Evolutionary conservation across 2,329 filamentous ascomycete genomes (phyloP).

Genomic region (Colletotrichum cordylinicola): DNA sequence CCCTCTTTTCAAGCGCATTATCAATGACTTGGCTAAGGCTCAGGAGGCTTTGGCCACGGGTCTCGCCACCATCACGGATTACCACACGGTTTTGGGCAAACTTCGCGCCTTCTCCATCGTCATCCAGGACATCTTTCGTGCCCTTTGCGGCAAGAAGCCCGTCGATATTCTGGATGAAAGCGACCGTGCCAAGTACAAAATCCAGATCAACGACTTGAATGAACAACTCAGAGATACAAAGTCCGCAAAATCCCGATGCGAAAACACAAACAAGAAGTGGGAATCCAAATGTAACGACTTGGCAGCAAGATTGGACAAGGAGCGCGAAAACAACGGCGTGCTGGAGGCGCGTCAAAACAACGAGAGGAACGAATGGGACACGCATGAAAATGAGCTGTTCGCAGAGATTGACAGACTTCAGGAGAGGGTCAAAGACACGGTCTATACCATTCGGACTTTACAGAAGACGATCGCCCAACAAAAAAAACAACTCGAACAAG

Average conservation of each 20-base stretch:
- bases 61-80: background rate
- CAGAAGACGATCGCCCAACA: fast-evolving
- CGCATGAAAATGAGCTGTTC: fast-evolving
- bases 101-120: background rate
- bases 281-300: background rate
- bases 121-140: background rate
- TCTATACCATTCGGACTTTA: background rate
- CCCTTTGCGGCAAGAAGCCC: background rate
- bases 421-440: background rate
- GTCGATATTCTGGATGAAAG: background rate
- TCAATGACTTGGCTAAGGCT: background rate
- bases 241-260: background rate
- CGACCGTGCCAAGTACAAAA: background rate
- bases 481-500: background rate
- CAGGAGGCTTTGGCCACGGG: background rate
- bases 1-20: background rate
- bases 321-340: background rate
- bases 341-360: background rate
- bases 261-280: background rate
- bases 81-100: background rate
- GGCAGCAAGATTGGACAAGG: background rate
- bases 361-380: background rate
- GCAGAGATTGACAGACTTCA: background rate
- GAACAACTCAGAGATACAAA: background rate
- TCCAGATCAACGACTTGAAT: background rate